Base-by-base conservation (phyloP, 1,139 yeast species). In the Meyerozyma guilliermondii region DNA sequence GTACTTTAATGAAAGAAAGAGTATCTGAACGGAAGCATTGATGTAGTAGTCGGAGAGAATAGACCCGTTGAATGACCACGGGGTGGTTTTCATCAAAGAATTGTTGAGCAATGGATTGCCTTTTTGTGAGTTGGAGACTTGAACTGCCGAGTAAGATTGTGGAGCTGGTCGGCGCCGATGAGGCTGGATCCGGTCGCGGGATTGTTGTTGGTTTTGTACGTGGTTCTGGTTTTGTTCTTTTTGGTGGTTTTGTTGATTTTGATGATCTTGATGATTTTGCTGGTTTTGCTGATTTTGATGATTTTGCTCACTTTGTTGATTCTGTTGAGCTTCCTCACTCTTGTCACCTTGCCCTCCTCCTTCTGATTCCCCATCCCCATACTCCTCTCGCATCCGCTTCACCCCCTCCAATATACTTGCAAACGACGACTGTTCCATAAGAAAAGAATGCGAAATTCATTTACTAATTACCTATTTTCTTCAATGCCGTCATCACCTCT, bases 1-100 rank as follows among this genome's bases (percentile, higher is more conserved):
- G 61, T 91, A 92, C 46, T 86, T 82, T 41, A 91, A 62, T 5
- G 94, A 81, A 17, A 91, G 68, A 51, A 87, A 89, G 5, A 91
- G 61, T 2, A 85, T 80, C 47, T 87, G 83, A 37, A 88, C 70
- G 3, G 76, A 74, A 1, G 81, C 74, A 41, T 79, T 81, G 10
- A 89, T 80, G 43, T 86, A 74, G 54, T 83, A 84, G 55, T 88
- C 92, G 4, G 68, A 68, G 9, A 72, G 55, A n/a, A 72, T 63
- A 9, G 60, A 55, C 14, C 60, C 55, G 45, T 69, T 70, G 46
- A 59, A 69, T 18, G 65, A 50, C 65, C 71, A 67, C 3, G 71
- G 63, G 3, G 65, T 61, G 24, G 55, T 53, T 46, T 69, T 71
- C 68, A 71, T 63, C 44, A 59, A 49, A 4, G 75, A 63, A 24